Base-by-base conservation (phyloP, 1,284 basidiomycete genomes). In the Xerocomus minutiporus region DNA sequence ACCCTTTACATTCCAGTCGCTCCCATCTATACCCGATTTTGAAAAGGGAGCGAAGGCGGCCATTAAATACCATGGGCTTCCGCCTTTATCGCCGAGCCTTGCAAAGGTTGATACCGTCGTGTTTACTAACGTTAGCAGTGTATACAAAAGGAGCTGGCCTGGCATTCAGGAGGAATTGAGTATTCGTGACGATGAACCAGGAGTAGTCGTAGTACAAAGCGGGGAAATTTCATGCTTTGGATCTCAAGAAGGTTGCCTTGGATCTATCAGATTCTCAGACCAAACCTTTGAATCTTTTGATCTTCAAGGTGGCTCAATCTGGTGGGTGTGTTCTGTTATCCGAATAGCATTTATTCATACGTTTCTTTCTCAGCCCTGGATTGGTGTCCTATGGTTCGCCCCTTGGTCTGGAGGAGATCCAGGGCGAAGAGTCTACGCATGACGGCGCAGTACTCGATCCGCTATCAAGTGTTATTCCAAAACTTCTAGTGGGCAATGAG, bases 1-100 rank as follows among this genome's bases (percentile, higher is more conserved):
- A 63, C 76, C 81, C 1, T 40, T 53, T 6, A 46, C 63, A 1
- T 72, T 75, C 53, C 84, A 86, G 61, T 60, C 69, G 0, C 64
- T 67, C 1, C 87, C 86, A 0, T 58, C 68, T 9, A 80, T 79
- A 1, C 86, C 86, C 3, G 70, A 82, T 58, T 89, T 83, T 51
- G 76, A 80, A 55, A 70, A 74, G 49, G 82, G 87, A 60, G 74
- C 73, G 3, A 61, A 71, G 44, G 75, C 73, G 13, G 75, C 84
- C 3, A 59, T 88, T n/a, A 65, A 80, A 62, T 80, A 80, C 56
- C 80, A 87, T 44, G 86, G 86, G 3, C 73, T 89, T 1, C 86
- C 84, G 20, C 84, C 86, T 12, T 69, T 89, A 32, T 66, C 65
- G 17, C 66, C 78, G 0, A 67, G 60, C 40, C 70, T 65, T 28